A percentile compares a stretch with the other conserved stretches of the same genome.
Conservation (phyloP, 1,284 basidiomycete species). For the Hymenochaete sp. region DNA sequence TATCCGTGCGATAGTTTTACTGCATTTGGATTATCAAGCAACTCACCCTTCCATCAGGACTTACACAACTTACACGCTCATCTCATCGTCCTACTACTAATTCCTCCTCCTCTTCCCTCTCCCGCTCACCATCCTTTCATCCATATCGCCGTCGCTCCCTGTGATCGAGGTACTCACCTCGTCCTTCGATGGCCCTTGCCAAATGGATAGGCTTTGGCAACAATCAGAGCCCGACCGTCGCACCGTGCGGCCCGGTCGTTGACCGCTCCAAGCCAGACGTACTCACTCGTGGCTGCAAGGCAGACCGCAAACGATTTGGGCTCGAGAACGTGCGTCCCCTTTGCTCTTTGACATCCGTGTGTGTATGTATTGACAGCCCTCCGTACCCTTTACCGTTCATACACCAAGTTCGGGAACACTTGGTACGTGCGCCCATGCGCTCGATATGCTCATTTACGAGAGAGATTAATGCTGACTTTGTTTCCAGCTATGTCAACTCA, state of each 20-base stretch:
- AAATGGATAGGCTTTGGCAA: conserved; percentile 31
- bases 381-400: conserved; percentile 9
- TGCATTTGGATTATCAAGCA: no score
- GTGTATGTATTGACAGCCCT: conserved; percentile 4
- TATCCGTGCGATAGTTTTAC: no score
- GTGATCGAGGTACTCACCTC: conserved; percentile 14
- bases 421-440: conserved; percentile 41
- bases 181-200: conserved; percentile 34
- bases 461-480: conserved; percentile 21
- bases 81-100: conserved; percentile 2
- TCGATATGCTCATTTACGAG: conserved; percentile 1
- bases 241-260: conserved; percentile 21
- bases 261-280: conserved; percentile 26
- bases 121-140: background rate
- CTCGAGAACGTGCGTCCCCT: conserved; percentile 76
- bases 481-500: conserved; percentile 87
- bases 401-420: conserved; percentile 70
- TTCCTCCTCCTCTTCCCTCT: conserved; percentile 6
- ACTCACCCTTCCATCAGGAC: no score
- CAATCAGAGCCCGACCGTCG: conserved; percentile 18
- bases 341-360: background rate
- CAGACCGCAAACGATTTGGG: conserved; percentile 79
- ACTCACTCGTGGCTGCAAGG: conserved; percentile 37
- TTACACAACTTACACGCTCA: no score
- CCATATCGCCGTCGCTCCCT: conserved; percentile 4